Evolutionary conservation across 139 green algal species (phyloP).

Genomic region (Desmodesmus armatus): DNA sequence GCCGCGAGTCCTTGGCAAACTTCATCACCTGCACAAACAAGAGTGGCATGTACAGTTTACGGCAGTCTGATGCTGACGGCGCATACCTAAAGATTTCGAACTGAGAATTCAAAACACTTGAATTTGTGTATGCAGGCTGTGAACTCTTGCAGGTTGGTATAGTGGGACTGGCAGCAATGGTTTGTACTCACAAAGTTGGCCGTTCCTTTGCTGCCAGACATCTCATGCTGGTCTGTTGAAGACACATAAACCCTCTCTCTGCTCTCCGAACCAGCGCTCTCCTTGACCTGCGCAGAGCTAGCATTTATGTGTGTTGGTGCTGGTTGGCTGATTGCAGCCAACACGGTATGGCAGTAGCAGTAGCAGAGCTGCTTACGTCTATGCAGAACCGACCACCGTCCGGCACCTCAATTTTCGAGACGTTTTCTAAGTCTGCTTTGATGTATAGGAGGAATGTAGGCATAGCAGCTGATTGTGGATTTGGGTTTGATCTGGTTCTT

Average conservation of each 20-base stretch:
- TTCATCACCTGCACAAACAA: background rate
- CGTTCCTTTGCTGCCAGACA: slow-evolving; percentile 72
- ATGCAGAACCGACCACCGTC: slow-evolving; percentile 60
- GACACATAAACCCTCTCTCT: slow-evolving; percentile 67
- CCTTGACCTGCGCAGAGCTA: slow-evolving; percentile 63
- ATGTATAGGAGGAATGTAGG: slow-evolving; percentile 73
- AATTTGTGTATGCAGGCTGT: no score
- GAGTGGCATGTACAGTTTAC: no score
- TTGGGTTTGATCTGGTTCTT: no score
- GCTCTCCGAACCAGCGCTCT: slow-evolving; percentile 68
- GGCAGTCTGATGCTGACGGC: no score
- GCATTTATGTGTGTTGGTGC: background rate
- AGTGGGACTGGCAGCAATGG: background rate
- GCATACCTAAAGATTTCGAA: no score
- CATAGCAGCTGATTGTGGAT: slow-evolving; percentile 25
- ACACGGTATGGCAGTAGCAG: background rate
- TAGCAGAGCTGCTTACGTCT: slow-evolving; percentile 51
- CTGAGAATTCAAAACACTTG: no score
- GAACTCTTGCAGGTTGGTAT: no score
- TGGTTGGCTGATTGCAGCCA: background rate
- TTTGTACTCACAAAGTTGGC: slow-evolving; percentile 83
- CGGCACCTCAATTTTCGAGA: slow-evolving; percentile 63
- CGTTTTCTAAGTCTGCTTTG: slow-evolving; percentile 76
- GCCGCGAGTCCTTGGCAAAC: slow-evolving; percentile 59
- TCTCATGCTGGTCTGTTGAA: slow-evolving; percentile 61